Percentiles rank a stretch among this genome's conserved stretches.
These are phyloP conservation scores for Pseudonitzschia pungens DNA, from an alignment of 108 stramenopile genomes.

Conservation along the genomic window DNA sequence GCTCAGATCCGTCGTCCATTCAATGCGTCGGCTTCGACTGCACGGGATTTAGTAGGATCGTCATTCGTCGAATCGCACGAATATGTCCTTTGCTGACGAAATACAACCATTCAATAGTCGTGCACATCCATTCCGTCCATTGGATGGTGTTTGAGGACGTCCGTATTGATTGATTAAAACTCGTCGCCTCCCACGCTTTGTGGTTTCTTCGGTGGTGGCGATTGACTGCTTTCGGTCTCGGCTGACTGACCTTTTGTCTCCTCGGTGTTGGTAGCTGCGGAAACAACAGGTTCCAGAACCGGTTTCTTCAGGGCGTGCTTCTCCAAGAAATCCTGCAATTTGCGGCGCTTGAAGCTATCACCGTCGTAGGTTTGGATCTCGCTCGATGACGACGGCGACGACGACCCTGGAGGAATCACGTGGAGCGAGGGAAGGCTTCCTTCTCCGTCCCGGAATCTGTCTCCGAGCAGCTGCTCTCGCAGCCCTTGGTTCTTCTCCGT, in stretches of 20 bases:
- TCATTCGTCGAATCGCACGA: background rate
- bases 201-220: background rate
- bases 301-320: conserved; percentile 46
- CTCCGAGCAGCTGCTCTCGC: conserved; percentile 16
- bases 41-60: background rate
- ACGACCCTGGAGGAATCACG: conserved; percentile 22
- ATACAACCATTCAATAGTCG: background rate
- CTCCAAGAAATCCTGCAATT: conserved; percentile 53
- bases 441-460: conserved; percentile 8
- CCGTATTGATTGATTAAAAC: background rate
- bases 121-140: too few species aligned
- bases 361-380: conserved; percentile 24
- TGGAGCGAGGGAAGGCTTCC: conserved; percentile 39
- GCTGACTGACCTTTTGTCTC: background rate
- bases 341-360: conserved; percentile 49
- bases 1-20: background rate
- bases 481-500: conserved; percentile 49
- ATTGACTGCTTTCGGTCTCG: background rate
- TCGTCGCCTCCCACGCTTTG: background rate
- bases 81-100: background rate
- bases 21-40: too few species aligned
- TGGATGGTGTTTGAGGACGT: background rate
- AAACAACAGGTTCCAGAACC: conserved; percentile 22
- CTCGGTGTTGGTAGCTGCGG: too few species aligned
- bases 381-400: background rate